Evolutionary conservation across 805 yeast genomes (phyloP), one percentile per base, ranked within the genome.

Genomic region (Yueomyces sp.): DNA sequence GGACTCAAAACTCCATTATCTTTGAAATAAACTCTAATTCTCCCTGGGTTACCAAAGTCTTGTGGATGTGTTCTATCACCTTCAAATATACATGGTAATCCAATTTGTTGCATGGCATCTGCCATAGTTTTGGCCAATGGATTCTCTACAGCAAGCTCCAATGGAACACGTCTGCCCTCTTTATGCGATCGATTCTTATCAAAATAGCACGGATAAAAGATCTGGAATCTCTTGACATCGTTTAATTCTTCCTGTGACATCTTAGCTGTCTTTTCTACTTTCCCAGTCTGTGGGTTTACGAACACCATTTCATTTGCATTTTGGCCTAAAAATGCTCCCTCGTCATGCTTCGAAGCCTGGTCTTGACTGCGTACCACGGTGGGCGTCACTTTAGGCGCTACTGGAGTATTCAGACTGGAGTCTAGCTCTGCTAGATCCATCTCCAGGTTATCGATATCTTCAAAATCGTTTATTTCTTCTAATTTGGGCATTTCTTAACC

Each of bases 41-140:
- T 73, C n/a, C 98, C 98, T 4, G 96, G 94, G 57, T 90, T 90
- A 51, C 97, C 94, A 73, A 81, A 92, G 64, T 90, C 97, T 62
- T 88, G 95, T 9, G 97, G 97, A 64, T 90, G 98, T 1, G 82
- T 63, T 65, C 87, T 92, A 47, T 82, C 85, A 47, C 90, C 78
- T 63, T 85, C 92, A 45, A 79, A 69, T 38, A 81, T 67, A 36
- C 64, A 62, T 3, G 54, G 49, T 30, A 66, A 46, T 11, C 62
- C 60, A 26, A 69, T 42, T 4, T 50, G 39, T 28, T 63, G 56
- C 41, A 74, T 70, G 42, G 95, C 96, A 52, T 86, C 94, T 8
- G 81, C 73, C 26, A 90, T 71, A 4, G 83, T 77, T 55, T 79
- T 79, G 2, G 95, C 96, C 49, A 90, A 66, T 4, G 98, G 98